Base-by-base conservation (phyloP, 1,284 basidiomycete genomes). In the Ceratorhiza oryzae-sativae region DNA sequence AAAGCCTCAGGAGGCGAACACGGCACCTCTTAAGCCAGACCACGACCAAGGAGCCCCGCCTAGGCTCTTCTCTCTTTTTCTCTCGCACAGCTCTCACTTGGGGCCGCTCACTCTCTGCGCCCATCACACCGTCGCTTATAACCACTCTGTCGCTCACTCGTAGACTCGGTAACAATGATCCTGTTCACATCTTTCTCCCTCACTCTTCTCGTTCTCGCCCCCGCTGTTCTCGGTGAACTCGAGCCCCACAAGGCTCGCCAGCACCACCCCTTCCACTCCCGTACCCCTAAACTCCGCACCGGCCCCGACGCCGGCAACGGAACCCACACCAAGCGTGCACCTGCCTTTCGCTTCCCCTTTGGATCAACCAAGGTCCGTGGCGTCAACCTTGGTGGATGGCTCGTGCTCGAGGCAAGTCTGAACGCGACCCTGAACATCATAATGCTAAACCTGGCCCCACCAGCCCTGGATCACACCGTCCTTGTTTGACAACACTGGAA, bases 381-480 rank as follows among this genome's bases (percentile, higher is more conserved):
- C 6, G 90, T 92, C 75, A 92, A 91, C 79, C 82, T 92, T 13
- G 90, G 90, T 41, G 90, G 91, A 36, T 94, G 92, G 92, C 87
- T 93, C 46, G 87, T 93, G 18, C 27, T 51, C n/a, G 18, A 36
- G 60, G 46, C 67, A 56, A 62, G 39, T 58, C 23, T 58, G 41
- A 27, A 15, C 55, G 18, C 60, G 30, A 18, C 60, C 45, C 13
- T 48, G 39, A 20, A 42, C 27, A 15, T 18, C 58, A 25, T 71
- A 70, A 8, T 60, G 58, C 39, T 60, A 45, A 58, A 39, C 18
- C 36, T 55, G 30, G 30, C 23, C 2, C 36, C 20, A 1, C 42
- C 75, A 89, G 89, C 91, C 92, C 20, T 94, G 91, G 90, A 92
- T 93, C 75, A 93, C 91, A 0, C 94, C 94, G 13, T 91, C 89